Evolutionary conservation across 169 alveolate species (phyloP), one percentile per base, ranked within the genome.

Genomic region (Babesia divergens): DNA sequence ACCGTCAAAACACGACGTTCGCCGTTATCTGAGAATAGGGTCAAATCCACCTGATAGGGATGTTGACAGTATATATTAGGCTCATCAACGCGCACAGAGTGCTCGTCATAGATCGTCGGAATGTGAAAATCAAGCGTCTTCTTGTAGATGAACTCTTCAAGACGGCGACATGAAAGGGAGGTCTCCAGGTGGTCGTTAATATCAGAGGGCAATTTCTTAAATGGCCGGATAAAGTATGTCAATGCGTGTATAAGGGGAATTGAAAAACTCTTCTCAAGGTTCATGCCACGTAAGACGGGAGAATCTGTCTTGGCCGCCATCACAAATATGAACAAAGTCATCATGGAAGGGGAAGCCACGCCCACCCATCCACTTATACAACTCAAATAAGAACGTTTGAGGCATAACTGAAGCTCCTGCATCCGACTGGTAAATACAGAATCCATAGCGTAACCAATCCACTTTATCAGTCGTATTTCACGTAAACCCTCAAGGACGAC

Each of bases 281-380:
- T 67, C 76, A 69, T 52, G 22, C 80, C 86, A 20, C 47, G 49
- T 20, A 69, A 29, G 0, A 47, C 32, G 6, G 82, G 72, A 22
- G 72, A 40, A 18, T 69, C 22, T 16, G 29, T 37, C 35, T 11
- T 35, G 13, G 84, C 65, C 24, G 69, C 68, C 4, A 55, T 65
- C 29, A 80, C 44, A n/a, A 80, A 80, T 0, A 70, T 75, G 46
- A 55, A 60, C 11, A 80, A 31, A 11, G 67, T 70, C 65, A 80
- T 56, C 14, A 74, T 64, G 31, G 43, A 53, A 4, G 88, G 88
- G 5, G 70, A 24, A 6, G 54, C 67, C 55, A 65, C 47, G 28
- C 88, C 88, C 20, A 80, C 40, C 88, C 88, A 80, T 22, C 69
- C 44, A 18, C 84, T 67, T 0, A 80, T 29, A 11, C 84, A 50